Evolutionary conservation across 2,329 filamentous ascomycete species (phyloP).

Genomic region (Talaromyces amestolkiae): DNA sequence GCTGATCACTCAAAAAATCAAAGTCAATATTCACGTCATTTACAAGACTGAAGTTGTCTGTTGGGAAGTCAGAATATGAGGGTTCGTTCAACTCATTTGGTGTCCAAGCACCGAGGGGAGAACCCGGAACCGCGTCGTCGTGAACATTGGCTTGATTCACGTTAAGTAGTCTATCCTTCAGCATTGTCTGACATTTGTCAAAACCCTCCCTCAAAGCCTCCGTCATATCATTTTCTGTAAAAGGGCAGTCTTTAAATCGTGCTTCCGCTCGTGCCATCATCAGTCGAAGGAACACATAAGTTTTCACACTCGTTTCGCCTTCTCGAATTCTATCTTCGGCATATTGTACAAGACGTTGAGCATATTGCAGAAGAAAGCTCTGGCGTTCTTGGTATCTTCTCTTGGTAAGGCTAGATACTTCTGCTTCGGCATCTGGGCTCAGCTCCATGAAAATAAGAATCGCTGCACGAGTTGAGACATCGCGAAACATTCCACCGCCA

Average conservation of each 20-base stretch:
- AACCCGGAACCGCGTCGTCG: neutral
- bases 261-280: constrained; percentile 26
- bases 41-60: neutral
- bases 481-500: constrained; percentile 32
- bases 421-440: constrained; percentile 13
- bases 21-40: neutral
- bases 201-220: neutral
- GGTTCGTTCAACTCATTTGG: neutral
- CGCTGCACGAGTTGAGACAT: constrained; percentile 27
- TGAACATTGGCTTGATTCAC: neutral
- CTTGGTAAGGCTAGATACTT: constrained; percentile 19
- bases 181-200: neutral
- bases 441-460: constrained; percentile 26
- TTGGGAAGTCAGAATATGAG: neutral
- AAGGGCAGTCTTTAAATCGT: constrained; percentile 13
- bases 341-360: constrained; percentile 24
- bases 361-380: constrained; percentile 22
- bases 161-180: neutral
- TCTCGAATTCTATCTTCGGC: constrained; percentile 27
- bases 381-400: constrained; percentile 19
- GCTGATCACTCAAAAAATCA: constrained; percentile 9
- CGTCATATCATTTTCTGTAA: neutral
- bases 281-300: constrained; percentile 30
- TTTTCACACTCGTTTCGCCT: constrained; percentile 36
- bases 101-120: neutral